Evolutionary conservation across 192 early-diverging fungal genomes (phyloP).

Genomic region (Umbelopsis sp.): DNA sequence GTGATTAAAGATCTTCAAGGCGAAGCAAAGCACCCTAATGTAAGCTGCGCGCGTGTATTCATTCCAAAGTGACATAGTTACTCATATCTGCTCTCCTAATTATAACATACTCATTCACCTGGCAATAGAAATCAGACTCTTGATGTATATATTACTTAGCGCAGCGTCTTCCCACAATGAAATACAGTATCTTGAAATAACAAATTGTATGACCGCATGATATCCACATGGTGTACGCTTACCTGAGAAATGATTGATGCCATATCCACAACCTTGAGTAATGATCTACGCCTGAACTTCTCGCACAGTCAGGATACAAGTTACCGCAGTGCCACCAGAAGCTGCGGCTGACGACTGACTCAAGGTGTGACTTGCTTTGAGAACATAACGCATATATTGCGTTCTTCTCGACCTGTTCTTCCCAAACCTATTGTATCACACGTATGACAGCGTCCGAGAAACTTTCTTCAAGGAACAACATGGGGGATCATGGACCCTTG

Average conservation of each 20-base stretch:
- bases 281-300: not conserved
- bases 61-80: no score
- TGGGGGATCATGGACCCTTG: not conserved
- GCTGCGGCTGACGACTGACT: slow-evolving; percentile 4
- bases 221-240: not conserved
- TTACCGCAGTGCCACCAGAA: not conserved
- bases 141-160: no score
- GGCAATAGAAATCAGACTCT: no score
- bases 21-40: not conserved
- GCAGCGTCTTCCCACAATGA: no score
- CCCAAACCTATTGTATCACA: not conserved
- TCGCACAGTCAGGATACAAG: not conserved
- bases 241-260: no score
- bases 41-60: not conserved
- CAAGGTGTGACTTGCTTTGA: slow-evolving; percentile 6
- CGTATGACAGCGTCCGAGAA: slow-evolving; percentile 1
- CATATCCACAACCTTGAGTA: not conserved
- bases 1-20: slow-evolving; percentile 31
- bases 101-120: no score
- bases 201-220: not conserved
- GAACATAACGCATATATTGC: not conserved
- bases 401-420: not conserved
- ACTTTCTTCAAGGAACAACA: not conserved
- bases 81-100: no score
- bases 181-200: no score